A percentile compares a stretch with the other conserved stretches of the same genome.
Conservation (phyloP, 176 grass and related monocot species). For the Triticum timopheevii region DNA sequence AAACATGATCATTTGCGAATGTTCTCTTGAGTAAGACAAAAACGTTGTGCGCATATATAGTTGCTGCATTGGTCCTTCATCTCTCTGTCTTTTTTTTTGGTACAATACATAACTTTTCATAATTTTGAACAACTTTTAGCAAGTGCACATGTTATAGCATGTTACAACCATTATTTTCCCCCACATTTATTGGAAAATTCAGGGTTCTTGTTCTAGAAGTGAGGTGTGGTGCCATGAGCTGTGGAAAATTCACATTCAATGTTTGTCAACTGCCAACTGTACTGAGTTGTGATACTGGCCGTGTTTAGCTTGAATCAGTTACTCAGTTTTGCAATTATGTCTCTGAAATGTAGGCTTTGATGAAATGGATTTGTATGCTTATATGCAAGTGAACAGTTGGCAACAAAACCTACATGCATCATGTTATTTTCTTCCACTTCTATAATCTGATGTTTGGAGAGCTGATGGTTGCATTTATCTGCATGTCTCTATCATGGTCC, state of each 20-base stretch:
- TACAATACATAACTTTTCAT: not conserved
- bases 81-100: not conserved
- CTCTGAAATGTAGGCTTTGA: not conserved
- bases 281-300: not conserved
- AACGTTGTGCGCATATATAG: not conserved
- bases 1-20: not conserved
- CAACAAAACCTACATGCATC: not conserved
- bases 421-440: not conserved
- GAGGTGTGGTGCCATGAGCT: not conserved
- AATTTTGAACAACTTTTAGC: not conserved
- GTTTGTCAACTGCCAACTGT: not conserved
- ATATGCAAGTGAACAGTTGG: not conserved
- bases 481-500: not conserved
- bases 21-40: not conserved
- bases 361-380: conserved; percentile 12
- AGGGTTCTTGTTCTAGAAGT: not conserved
- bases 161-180: not conserved
- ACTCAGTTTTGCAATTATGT: not conserved
- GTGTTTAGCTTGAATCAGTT: not conserved
- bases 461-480: not conserved
- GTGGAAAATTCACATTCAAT: not conserved
- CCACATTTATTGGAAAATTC: not conserved
- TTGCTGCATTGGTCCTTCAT: not conserved
- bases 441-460: not conserved
- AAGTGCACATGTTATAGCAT: not conserved